Percentiles rank a stretch among this genome's conserved stretches.
phyloP scores from a whole-genome alignment of 2,329 filamentous ascomycete genomes.

The Fusarium heterosporum region DNA sequence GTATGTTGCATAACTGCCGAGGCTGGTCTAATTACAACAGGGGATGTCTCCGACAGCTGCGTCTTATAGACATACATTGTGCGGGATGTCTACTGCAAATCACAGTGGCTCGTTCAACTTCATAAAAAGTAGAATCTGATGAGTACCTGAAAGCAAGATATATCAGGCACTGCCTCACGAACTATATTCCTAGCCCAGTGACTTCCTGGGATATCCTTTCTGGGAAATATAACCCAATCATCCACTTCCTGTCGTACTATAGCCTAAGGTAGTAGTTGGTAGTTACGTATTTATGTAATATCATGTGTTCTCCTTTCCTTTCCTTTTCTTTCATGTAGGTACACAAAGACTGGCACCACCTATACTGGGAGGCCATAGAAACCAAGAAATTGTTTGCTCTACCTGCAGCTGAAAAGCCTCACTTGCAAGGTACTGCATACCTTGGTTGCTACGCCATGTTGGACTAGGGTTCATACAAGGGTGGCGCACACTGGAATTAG shows the following conservation, averaged over 20 bases:
- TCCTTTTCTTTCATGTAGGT: background rate
- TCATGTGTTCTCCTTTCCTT: background rate
- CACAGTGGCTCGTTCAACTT: too few species aligned
- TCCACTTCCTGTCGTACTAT: background rate
- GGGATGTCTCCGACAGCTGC: too few species aligned
- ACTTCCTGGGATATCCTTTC: background rate
- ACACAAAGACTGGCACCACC: background rate
- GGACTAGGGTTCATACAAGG: conserved; percentile 23
- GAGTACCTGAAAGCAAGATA: background rate
- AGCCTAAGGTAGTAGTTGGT: background rate
- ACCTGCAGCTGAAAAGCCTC: conserved; percentile 8
- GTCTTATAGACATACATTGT: too few species aligned
- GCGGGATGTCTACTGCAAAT: too few species aligned
- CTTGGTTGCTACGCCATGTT: conserved; percentile 1
- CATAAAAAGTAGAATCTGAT: too few species aligned
- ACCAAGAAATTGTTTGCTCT: background rate
- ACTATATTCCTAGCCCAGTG: too few species aligned
- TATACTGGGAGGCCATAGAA: background rate
- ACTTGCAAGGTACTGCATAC: background rate
- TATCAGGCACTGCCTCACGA: background rate
- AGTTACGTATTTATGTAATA: background rate
- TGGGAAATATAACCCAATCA: background rate
- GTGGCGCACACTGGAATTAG: conserved; percentile 27
- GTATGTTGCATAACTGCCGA: background rate
- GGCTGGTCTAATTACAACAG: background rate